Percentiles rank a stretch among this genome's conserved stretches.
Conservation (phyloP, 805 yeast species). For the Saccharomyces mikatae region DNA sequence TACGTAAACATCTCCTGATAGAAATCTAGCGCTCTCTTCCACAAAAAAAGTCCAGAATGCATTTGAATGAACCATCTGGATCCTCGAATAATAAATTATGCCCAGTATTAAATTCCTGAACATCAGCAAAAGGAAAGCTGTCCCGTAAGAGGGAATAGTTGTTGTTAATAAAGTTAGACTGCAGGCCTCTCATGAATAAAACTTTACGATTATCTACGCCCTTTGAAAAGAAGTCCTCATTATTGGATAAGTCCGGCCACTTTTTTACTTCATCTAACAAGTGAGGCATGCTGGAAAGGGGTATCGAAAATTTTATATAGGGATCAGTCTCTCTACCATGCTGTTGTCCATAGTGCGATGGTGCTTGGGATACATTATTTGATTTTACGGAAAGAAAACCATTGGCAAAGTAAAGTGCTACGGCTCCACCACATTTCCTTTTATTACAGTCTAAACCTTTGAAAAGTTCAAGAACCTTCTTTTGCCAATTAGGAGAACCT, state of each 20-base stretch:
- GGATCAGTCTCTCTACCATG: conserved; percentile 7
- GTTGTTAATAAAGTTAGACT: conserved; percentile 36
- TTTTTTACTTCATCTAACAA: conserved; percentile 15
- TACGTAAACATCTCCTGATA: not conserved
- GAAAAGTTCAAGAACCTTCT: conserved; percentile 12
- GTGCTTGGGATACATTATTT: conserved; percentile 8
- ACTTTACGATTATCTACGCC: conserved; percentile 26
- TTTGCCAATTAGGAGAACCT: conserved; percentile 20
- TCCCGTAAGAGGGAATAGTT: conserved; percentile 18
- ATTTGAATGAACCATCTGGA: conserved; percentile 13
- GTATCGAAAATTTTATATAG: conserved; percentile 14
- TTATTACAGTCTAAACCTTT: conserved; percentile 12
- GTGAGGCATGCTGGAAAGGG: conserved; percentile 22
- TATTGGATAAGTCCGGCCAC: conserved; percentile 17
- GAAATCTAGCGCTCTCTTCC: not conserved
- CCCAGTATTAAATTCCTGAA: conserved; percentile 25
- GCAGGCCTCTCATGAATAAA: conserved; percentile 37
- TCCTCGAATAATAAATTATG: conserved; percentile 27
- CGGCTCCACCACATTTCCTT: conserved; percentile 9
- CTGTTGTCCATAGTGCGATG: conserved; percentile 2
- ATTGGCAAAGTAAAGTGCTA: conserved; percentile 21
- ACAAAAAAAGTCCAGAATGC: conserved; percentile 16
- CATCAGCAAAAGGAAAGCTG: conserved; percentile 19
- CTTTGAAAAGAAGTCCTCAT: conserved; percentile 3
- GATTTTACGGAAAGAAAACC: conserved; percentile 21